These are phyloP conservation scores for Cladosporium phlei DNA, from an alignment of 2,329 filamentous ascomycete species.

Conservation along the genomic window DNA sequence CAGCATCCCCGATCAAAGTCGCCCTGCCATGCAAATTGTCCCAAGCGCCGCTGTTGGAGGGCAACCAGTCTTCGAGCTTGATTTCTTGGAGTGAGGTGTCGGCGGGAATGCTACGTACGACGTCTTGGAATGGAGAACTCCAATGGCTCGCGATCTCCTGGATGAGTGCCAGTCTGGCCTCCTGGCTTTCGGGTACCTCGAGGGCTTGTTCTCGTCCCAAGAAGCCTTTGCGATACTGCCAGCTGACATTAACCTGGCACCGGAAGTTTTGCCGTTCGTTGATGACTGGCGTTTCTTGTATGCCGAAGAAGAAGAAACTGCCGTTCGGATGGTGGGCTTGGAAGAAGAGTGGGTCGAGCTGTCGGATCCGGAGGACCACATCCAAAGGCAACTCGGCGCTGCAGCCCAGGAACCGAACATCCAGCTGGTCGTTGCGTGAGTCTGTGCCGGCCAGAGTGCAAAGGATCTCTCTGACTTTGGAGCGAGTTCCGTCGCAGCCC, in stretches of 20 bases:
- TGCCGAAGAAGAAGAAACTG: slow-evolving; percentile 51
- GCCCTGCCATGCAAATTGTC: slow-evolving; percentile 1
- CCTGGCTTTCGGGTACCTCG: slow-evolving; percentile 38
- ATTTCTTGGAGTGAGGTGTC: slow-evolving; percentile 16
- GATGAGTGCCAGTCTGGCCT: slow-evolving; percentile 16
- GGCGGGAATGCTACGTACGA: slow-evolving; percentile 14
- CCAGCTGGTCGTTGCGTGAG: slow-evolving; percentile 34
- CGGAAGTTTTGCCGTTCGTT: slow-evolving; percentile 12
- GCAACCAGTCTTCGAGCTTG: slow-evolving; percentile 12
- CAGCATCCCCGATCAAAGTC: slow-evolving; percentile 7
- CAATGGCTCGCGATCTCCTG: slow-evolving; percentile 14
- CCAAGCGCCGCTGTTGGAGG: slow-evolving; percentile 15
- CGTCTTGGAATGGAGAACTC: slow-evolving; percentile 15
- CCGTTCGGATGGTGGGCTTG: slow-evolving; percentile 51
- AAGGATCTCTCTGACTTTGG: not conserved
- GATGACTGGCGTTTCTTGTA: slow-evolving; percentile 48
- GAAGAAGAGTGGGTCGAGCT: slow-evolving; percentile 52
- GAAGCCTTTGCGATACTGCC: slow-evolving; percentile 27
- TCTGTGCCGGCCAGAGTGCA: not conserved
- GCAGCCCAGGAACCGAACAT: slow-evolving; percentile 42
- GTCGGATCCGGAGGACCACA: slow-evolving; percentile 41
- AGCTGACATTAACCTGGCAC: slow-evolving; percentile 41
- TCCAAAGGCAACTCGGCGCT: slow-evolving; percentile 39
- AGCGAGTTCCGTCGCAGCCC: slow-evolving; percentile 48
- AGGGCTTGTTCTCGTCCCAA: slow-evolving; percentile 24